phyloP scores from a whole-genome alignment of 257 asterid species.

The Solanum habrochaites region DNA sequence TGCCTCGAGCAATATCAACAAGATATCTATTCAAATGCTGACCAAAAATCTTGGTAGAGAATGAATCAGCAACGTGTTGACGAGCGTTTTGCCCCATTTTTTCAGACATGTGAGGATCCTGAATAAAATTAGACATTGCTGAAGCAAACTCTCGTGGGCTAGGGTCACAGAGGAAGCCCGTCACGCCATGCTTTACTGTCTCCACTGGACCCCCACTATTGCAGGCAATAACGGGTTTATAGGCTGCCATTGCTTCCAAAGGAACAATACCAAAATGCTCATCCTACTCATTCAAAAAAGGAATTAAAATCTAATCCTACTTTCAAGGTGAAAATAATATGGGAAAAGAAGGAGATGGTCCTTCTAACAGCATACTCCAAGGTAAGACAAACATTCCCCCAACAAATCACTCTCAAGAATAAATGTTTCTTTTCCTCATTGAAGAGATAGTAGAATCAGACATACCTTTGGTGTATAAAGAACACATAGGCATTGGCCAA shows the following conservation, averaged over 20 bases:
- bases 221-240: slow-evolving; percentile 90
- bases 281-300: slow-evolving; percentile 26
- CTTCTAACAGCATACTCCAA: neutral
- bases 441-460: neutral
- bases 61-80: slow-evolving; percentile 46
- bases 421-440: neutral
- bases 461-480: slow-evolving; percentile 83
- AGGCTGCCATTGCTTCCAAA: slow-evolving; percentile 92
- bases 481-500: slow-evolving; percentile 68
- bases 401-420: neutral
- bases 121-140: slow-evolving; percentile 65
- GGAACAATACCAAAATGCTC: slow-evolving; percentile 99
- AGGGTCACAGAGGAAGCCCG: slow-evolving; percentile 84
- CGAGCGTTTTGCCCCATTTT: slow-evolving; percentile 71
- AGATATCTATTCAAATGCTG: slow-evolving; percentile 50
- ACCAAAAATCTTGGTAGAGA: slow-evolving; percentile 78
- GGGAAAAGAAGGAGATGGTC: neutral
- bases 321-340: neutral
- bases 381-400: neutral
- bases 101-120: slow-evolving; percentile 50
- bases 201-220: slow-evolving; percentile 95
- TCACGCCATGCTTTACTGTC: slow-evolving; percentile 53
- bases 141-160: slow-evolving; percentile 52
- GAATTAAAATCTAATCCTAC: neutral
- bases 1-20: slow-evolving; percentile 41